Conservation (phyloP, 1,284 basidiomycete species). For the Irpex sp. region DNA sequence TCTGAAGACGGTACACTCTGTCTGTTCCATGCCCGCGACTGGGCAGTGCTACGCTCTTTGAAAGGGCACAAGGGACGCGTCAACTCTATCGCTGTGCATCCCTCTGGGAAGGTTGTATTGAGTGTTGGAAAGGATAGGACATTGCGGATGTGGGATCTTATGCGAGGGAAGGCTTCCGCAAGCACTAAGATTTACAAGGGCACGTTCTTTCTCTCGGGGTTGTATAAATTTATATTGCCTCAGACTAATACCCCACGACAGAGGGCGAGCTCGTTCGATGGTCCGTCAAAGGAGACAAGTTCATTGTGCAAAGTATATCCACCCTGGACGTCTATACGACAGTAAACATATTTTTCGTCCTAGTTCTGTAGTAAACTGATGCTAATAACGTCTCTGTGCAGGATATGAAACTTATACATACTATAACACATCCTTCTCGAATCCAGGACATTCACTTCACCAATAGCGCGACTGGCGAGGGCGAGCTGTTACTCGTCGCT, state of each 20-base stretch:
- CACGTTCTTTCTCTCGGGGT: constrained; percentile 22
- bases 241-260: constrained; percentile 24
- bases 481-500: constrained; percentile 73
- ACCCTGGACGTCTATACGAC: constrained; percentile 82
- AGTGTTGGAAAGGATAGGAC: constrained; percentile 90
- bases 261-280: constrained; percentile 89
- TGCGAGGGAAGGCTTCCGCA: constrained; percentile 88
- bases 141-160: constrained; percentile 97
- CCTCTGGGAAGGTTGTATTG: constrained; percentile 86
- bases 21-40: constrained; percentile 90
- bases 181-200: constrained; percentile 87
- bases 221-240: no score
- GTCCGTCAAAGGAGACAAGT: constrained; percentile 71
- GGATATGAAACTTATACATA: constrained; percentile 50
- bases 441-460: constrained; percentile 80
- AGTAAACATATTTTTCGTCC: constrained; percentile 39
- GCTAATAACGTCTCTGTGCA: constrained; percentile 6
- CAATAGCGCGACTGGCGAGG: constrained; percentile 44
- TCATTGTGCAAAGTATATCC: constrained; percentile 75
- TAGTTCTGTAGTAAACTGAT: neutral
- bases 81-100: constrained; percentile 89
- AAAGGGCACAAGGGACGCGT: constrained; percentile 94
- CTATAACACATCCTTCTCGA: constrained; percentile 71
- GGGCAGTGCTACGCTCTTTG: constrained; percentile 84
- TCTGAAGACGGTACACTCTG: constrained; percentile 89